These are phyloP conservation scores for Penicillium canariense DNA, from an alignment of 495 filamentous ascomycete genomes.

Conservation along the genomic window DNA sequence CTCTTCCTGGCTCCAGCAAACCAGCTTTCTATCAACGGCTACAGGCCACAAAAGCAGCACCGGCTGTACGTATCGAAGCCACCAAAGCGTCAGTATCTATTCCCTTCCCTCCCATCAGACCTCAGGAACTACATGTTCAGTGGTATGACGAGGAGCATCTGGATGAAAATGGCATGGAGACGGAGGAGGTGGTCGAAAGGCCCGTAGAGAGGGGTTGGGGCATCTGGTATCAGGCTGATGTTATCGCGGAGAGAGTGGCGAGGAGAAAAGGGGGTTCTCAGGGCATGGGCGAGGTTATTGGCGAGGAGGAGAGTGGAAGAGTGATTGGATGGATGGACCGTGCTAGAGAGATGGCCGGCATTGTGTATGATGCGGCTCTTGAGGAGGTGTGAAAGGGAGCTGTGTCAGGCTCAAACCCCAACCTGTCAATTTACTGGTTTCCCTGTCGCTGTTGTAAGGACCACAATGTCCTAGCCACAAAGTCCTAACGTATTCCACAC, in stretches of 20 bases:
- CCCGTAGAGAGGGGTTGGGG: conserved; percentile 9
- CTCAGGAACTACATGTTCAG: conserved; percentile 4
- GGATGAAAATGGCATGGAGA: conserved; percentile 2
- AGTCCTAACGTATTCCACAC: too few species aligned
- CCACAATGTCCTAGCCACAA: too few species aligned
- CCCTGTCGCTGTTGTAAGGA: too few species aligned
- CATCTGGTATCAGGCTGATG: conserved; percentile 10
- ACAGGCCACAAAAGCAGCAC: conserved; percentile 2
- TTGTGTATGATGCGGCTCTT: conserved; percentile 4
- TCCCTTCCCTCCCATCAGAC: conserved; percentile 11
- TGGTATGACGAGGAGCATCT: conserved; percentile 8
- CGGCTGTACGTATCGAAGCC: conserved; percentile 7
- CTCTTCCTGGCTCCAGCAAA: conserved; percentile 6
- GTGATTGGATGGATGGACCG: conserved; percentile 9
- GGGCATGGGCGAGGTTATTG: conserved; percentile 6
- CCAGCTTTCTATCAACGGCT: conserved; percentile 1
- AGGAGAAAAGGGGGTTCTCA: neutral
- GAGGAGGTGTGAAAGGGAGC: conserved; percentile 1
- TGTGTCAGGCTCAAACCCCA: neutral
- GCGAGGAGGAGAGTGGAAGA: conserved; percentile 2
- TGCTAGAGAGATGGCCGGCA: conserved; percentile 7
- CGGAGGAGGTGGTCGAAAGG: neutral
- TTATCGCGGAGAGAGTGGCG: conserved; percentile 1
- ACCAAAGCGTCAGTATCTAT: conserved; percentile 6
- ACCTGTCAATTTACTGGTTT: too few species aligned